Base-by-base conservation (phyloP, 108 stramenopile genomes). In the Cylindrotheca fusiformis region DNA sequence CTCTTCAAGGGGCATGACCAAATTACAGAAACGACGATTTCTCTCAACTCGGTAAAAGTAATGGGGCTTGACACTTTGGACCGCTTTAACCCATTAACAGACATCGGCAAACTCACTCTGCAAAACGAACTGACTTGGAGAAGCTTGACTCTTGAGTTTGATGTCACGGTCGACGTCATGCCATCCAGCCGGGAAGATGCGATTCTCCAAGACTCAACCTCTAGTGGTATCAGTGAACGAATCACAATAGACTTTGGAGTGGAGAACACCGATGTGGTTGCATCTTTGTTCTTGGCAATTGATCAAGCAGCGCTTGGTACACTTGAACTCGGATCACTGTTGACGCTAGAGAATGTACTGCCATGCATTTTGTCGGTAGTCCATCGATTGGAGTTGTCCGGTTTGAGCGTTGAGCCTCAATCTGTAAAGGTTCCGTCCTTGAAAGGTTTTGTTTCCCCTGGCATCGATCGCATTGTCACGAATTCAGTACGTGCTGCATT, bases 21-120 rank as follows among this genome's bases (percentile, higher is more conserved):
- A 65, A 51, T 89, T 12, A 89, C 88, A 0, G 72, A 87, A 52
- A 81, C 84, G 1, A 76, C 58, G 25, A 81, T 90, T 33, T 47
- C 72, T 0, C 58, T 85, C n/a, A 60, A 73, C 21, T 64, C 67
- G 17, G 72, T 90, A 21, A 58, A 55, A 48, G 28, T 86, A 6
- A 48, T 63, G 17, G 88, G 88, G 18, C 55, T 90, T 28, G 86
- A 87, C 50, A 73, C 82, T 2, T 75, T 90, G 10, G 52, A 67
- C 17, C 72, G 61, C 18, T 45, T 90, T 53, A 68, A 86, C 51
- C 62, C 86, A 21, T 55, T 90, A 47, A 65, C 68, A n/a, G 56
- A 48, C 28, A 74, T 87, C 46, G 86, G 86, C 2, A 77, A 81
- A 18, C 50, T 83, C 52, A 90, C 86, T 0, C 48, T 90, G 41